These are phyloP conservation scores for Aspergillus diversus DNA, from an alignment of 495 filamentous ascomycete genomes.

Conservation along the genomic window DNA sequence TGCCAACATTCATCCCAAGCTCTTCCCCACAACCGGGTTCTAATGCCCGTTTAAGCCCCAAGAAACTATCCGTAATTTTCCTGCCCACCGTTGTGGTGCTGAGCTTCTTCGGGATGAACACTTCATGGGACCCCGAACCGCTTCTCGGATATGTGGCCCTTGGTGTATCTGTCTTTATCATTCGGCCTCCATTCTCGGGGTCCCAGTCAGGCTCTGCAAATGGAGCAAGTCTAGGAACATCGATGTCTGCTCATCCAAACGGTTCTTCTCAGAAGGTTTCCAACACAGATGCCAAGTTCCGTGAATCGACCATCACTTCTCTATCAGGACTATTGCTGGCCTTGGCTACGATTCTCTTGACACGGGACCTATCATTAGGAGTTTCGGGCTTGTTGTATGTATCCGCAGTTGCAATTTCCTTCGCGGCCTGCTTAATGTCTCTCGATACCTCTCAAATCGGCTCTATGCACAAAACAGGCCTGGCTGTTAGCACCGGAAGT, in stretches of 20 bases:
- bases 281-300: conserved; percentile 16
- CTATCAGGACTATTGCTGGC: conserved; percentile 34
- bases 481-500: conserved; percentile 34
- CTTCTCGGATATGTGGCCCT: conserved; percentile 52
- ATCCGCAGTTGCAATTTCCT: conserved; percentile 29
- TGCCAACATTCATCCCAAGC: conserved; percentile 34
- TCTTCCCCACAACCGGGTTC: conserved; percentile 6
- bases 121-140: conserved; percentile 36
- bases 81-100: conserved; percentile 31
- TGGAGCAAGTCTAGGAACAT: conserved; percentile 34
- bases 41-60: conserved; percentile 32
- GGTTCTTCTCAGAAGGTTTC: conserved; percentile 20
- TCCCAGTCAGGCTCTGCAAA: conserved; percentile 8
- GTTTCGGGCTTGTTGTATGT: conserved; percentile 32
- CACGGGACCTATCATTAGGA: conserved; percentile 28
- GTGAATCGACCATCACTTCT: conserved; percentile 36
- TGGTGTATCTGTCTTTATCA: conserved; percentile 41
- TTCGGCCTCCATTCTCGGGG: conserved; percentile 16
- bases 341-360: conserved; percentile 26
- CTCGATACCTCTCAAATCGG: conserved; percentile 31
- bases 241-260: conserved; percentile 18
- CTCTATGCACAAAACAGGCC: conserved; percentile 40
- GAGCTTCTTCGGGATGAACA: conserved; percentile 40
- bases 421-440: conserved; percentile 36
- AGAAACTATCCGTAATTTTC: conserved; percentile 34